A percentile compares a stretch with the other conserved stretches of the same genome.
Evolutionary conservation across 495 filamentous ascomycete species (phyloP).

Genomic region (Penicillium riverlandense): DNA sequence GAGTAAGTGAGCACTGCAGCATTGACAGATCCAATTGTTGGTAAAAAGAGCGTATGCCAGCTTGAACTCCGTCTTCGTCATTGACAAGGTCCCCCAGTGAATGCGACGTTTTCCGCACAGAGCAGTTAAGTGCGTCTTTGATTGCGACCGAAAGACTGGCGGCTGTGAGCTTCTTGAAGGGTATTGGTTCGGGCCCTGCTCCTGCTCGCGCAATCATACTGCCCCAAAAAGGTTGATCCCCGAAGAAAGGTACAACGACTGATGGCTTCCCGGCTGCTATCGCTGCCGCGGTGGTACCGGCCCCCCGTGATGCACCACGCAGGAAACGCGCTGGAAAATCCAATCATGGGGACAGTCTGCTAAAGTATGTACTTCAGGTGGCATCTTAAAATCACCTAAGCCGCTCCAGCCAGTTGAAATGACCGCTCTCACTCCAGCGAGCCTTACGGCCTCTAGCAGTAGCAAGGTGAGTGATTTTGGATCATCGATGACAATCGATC

Average conservation of each 20-base stretch:
- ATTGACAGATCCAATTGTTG: conserved; percentile 49
- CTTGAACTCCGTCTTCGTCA: conserved; percentile 52
- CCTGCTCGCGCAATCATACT: conserved; percentile 65
- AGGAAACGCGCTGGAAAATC: conserved; percentile 67
- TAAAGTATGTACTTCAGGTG: conserved; percentile 62
- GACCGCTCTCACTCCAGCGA: conserved; percentile 57
- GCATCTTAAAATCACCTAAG: conserved; percentile 42
- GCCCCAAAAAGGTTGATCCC: conserved; percentile 79
- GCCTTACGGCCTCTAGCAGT: conserved; percentile 59
- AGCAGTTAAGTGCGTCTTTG: conserved; percentile 44
- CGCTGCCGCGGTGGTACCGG: conserved; percentile 71
- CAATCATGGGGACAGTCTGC: conserved; percentile 78
- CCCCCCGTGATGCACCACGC: conserved; percentile 77
- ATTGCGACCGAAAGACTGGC: conserved; percentile 57
- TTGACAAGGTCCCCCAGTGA: conserved; percentile 51
- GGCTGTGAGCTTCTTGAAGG: conserved; percentile 58
- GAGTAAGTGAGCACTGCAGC: conserved; percentile 56
- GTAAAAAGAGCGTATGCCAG: conserved; percentile 60
- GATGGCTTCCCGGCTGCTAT: conserved; percentile 62
- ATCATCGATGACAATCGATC: conserved; percentile 70
- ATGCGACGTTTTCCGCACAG: conserved; percentile 46
- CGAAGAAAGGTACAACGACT: conserved; percentile 74
- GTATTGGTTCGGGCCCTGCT: conserved; percentile 64
- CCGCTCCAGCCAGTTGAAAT: conserved; percentile 77
- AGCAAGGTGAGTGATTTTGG: conserved; percentile 54